Base-by-base conservation (phyloP, 169 alveolate species). In the Neospora caninum region DNA sequence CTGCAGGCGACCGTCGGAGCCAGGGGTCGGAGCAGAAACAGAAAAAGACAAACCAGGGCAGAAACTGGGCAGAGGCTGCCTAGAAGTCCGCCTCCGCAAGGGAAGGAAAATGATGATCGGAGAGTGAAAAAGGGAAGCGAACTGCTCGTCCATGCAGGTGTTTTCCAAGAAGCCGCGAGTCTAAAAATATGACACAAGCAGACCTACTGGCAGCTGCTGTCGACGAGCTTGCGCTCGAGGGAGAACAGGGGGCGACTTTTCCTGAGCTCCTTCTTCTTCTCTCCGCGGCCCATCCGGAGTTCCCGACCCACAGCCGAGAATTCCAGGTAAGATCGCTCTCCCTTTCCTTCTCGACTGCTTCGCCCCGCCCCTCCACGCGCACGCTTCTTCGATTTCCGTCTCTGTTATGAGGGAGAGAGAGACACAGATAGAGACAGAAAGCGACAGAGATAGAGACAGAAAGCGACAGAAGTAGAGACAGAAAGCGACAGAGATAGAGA, bases 211-310 rank as follows among this genome's bases (percentile, higher is more conserved):
- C 89, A 22, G 69, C 67, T 9, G 89, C 41, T 42, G 64, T 82
- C 18, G 89, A 82, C 64, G 39, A 41, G 41, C 89, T 82, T 22
- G 53, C 89, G 89, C 89, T 82, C 64, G 89, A 82, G 36, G 89
- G 89, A 82, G 89, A 42, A 41, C 43, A 41, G 0, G 89, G 89
- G 0, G 67, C 89, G 64, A 82, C 69, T 18, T 42, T 82, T 27
- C 64, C 89, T 25, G 89, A 38, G n/a, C 89, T 82, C 38, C 89
- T 82, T 18, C 41, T 43, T 22, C 89, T 41, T 29, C 89, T 82
- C 41, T 36, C 49, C 31, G 2, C 39, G 84, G 18, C 84, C 18
- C 84, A 78, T n/a, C 22, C 49, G 45, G 86, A 38, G 49, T 78
- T 78, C 10, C 9, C 86, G 43, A 38, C n/a, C 20, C 10, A n/a